A percentile compares a stretch with the other conserved stretches of the same genome.
Conservation (phyloP, 2,329 filamentous ascomycete species). For the Paecilomyces formosus region DNA sequence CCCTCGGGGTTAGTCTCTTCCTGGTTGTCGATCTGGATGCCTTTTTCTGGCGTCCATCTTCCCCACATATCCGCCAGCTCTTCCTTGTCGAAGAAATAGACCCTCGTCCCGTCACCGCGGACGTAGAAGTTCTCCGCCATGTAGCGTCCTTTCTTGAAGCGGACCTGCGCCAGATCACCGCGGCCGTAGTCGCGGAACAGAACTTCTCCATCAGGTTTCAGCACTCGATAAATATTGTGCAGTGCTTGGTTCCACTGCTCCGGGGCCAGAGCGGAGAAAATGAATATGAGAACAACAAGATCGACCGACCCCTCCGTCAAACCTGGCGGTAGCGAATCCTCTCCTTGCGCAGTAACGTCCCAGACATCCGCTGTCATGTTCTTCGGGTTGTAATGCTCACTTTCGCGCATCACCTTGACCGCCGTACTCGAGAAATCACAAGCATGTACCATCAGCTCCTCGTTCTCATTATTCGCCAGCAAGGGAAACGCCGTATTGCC, state of each 20-base stretch:
- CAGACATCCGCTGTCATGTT: conserved; percentile 86
- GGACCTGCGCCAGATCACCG: conserved; percentile 90
- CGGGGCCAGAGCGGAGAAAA: conserved; percentile 87
- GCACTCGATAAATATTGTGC: conserved; percentile 67
- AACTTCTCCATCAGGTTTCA: conserved; percentile 89
- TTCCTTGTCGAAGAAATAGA: conserved; percentile 92
- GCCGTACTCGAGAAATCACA: conserved; percentile 96
- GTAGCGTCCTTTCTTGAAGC: conserved; percentile 92
- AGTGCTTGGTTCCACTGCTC: conserved; percentile 77
- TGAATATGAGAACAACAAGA: conserved; percentile 90
- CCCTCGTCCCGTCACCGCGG: conserved; percentile 85
- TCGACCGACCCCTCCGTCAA: conserved; percentile 75
- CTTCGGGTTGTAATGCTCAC: conserved; percentile 65
- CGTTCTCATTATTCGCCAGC: conserved; percentile 74
- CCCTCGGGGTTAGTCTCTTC: conserved; percentile 7
- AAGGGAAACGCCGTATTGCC: conserved; percentile 96
- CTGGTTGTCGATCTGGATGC: conserved; percentile 16
- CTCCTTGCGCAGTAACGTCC: conserved; percentile 66
- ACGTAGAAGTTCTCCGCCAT: conserved; percentile 97
- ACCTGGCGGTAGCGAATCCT: conserved; percentile 59
- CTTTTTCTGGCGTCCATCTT: conserved; percentile 35
- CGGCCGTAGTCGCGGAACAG: conserved; percentile 95
- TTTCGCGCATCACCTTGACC: conserved; percentile 80
- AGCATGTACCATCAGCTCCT: conserved; percentile 74
- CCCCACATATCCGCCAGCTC: conserved; percentile 77